These are phyloP conservation scores for Catharanthus roseus DNA, from an alignment of 257 asterid species.

Conservation along the genomic window DNA sequence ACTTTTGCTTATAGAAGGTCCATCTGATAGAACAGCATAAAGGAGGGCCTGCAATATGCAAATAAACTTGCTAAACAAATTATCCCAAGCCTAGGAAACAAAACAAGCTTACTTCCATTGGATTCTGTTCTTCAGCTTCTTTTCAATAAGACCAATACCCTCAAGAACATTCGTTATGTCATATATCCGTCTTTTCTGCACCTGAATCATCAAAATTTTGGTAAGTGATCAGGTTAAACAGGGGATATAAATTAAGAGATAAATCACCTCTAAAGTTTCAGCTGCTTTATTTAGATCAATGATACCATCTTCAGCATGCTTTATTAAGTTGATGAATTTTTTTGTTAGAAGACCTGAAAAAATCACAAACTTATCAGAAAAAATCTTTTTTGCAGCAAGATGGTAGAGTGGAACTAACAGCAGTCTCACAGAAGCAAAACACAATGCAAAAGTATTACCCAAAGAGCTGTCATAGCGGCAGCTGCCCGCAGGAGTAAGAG, in stretches of 20 bases:
- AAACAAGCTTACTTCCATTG: slow-evolving; percentile 43
- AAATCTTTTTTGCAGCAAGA: not conserved
- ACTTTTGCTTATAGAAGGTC: not conserved
- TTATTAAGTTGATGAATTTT: slow-evolving; percentile 42
- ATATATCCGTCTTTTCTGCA: slow-evolving; percentile 70
- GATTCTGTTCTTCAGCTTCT: slow-evolving; percentile 80
- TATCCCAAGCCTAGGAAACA: not conserved
- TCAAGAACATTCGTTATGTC: slow-evolving; percentile 96
- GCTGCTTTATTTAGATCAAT: slow-evolving; percentile 95
- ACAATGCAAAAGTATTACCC: slow-evolving; percentile 35
- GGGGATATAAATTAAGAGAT: not conserved
- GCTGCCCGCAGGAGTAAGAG: slow-evolving; percentile 85
- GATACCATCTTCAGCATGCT: slow-evolving; percentile 70
- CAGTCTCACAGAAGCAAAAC: not conserved
- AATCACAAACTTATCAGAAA: not conserved
- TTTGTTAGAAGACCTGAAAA: slow-evolving; percentile 47
- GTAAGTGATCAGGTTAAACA: slow-evolving; percentile 6
- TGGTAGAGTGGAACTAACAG: not conserved
- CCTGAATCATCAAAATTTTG: slow-evolving; percentile 27
- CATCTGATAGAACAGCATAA: not conserved
- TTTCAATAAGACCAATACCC: slow-evolving; percentile 93
- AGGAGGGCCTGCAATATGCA: not conserved
- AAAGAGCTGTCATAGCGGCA: slow-evolving; percentile 93
- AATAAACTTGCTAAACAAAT: not conserved
- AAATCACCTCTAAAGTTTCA: slow-evolving; percentile 49